Base-by-base conservation (phyloP, 2,329 filamentous ascomycete genomes). In the Cladophialophora carrionii region DNA sequence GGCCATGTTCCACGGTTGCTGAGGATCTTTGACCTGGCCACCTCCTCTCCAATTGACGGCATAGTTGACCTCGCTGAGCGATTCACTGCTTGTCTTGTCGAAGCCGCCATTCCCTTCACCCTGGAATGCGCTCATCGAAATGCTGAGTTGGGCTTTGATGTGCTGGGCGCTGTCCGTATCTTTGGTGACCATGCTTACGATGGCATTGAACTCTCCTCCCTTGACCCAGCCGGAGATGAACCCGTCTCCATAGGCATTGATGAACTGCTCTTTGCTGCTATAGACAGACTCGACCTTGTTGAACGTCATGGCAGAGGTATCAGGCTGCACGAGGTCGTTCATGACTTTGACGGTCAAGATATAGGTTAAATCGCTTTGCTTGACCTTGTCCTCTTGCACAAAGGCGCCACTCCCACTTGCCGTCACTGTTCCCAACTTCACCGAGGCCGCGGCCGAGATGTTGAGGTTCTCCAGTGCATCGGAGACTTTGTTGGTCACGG, bases 401-500 rank as follows among this genome's bases (percentile, higher is more conserved):
- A 43, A 43, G 17, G 37, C 37, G 17, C 37, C 37, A 17, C 37
- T 43, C 6, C 37, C 37, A 8, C 37, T 43, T n/a, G 37, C 37
- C 6, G 37, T 43, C 17, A 43, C 37, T 8, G 37, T 43, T 43
- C 37, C 37, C 37, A 43, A n/a, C 17, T 43, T 43, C 37, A 43
- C 37, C 17, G 37, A 43, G 37, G 37, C 37, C 17, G 37, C 37
- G n/a, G 37, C 37, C 37, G 37, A 43, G 37, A 43, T 43, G 37
- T 43, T 43, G 37, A 43, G 37, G 17, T 43, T 43, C 37, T 43
- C 37, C 37, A 43, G 37, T 43, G 37, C 37, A 43, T 43, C 37
- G 7, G 37, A 43, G 4, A 43, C 37, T 43, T 43, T 43, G 37
- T 43, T 43, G 14, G 37, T 43, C 37, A 43, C 37, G 2, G 37